Conservation (phyloP, 208 protist genomes). For the Polymyxa betae region DNA sequence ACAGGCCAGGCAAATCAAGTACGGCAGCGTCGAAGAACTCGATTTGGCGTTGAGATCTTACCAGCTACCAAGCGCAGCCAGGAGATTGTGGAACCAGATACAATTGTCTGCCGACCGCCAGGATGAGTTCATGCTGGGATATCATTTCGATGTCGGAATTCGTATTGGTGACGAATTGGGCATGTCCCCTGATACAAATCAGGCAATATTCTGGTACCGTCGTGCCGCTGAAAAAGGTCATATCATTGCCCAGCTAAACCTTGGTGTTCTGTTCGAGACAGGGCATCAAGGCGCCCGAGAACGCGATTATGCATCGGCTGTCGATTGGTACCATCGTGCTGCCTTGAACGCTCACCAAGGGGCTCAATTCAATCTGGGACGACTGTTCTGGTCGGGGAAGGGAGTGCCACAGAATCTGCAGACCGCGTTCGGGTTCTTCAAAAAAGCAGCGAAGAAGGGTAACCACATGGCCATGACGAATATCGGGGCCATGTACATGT, state of each 20-base stretch:
- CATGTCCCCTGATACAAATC: neutral
- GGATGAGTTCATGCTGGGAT: constrained; percentile 52
- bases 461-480: constrained; percentile 52
- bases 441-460: constrained; percentile 50
- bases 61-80: neutral
- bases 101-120: neutral
- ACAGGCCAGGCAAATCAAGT: no score
- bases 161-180: neutral
- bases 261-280: constrained; percentile 36
- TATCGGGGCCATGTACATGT: constrained; percentile 50
- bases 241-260: constrained; percentile 44
- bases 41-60: neutral
- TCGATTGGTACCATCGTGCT: neutral
- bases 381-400: constrained; percentile 48
- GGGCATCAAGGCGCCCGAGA: constrained; percentile 13
- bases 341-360: constrained; percentile 34
- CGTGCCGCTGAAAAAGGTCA: constrained; percentile 27
- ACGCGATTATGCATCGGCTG: constrained; percentile 21
- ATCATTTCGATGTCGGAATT: constrained; percentile 48
- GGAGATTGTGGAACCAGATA: neutral
- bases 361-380: constrained; percentile 37
- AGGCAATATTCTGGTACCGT: constrained; percentile 25
- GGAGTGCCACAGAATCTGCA: constrained; percentile 39
- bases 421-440: constrained; percentile 49
- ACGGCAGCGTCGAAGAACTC: neutral